These are phyloP conservation scores for Macrolepiota fuliginosa DNA, from an alignment of 768 basidiomycete genomes.

Conservation along the genomic window DNA sequence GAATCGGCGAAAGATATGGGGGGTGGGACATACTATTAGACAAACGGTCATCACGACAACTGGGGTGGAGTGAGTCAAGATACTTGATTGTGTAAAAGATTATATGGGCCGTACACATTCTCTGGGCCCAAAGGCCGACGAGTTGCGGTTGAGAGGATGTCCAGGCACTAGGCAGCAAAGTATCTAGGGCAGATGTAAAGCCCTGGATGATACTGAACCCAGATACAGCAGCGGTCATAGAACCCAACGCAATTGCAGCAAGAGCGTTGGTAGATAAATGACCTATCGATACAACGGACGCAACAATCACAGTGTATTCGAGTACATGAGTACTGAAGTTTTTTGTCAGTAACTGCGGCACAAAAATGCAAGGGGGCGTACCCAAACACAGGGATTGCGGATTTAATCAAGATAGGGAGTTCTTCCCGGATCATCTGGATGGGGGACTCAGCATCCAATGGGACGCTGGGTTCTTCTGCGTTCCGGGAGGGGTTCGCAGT, in stretches of 20 bases:
- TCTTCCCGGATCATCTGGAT: too few relatives aligned
- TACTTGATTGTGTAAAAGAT: not conserved
- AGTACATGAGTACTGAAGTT: slow-evolving; percentile 66
- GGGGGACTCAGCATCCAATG: too few relatives aligned
- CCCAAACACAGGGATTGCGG: too few relatives aligned
- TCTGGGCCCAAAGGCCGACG: slow-evolving; percentile 88
- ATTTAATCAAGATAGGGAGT: too few relatives aligned
- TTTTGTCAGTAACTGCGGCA: too few relatives aligned
- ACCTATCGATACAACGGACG: slow-evolving; percentile 84
- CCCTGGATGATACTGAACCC: slow-evolving; percentile 82
- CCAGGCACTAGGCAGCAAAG: slow-evolving; percentile 93
- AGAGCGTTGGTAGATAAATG: slow-evolving; percentile 89
- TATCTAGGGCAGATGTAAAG: slow-evolving; percentile 84
- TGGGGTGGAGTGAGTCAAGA: slow-evolving; percentile 21
- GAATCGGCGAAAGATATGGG: slow-evolving; percentile 9
- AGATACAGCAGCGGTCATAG: slow-evolving; percentile 72
- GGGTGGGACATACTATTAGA: slow-evolving; percentile 51
- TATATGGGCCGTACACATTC: slow-evolving; percentile 63
- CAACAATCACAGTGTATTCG: slow-evolving; percentile 84
- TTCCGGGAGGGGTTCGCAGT: too few relatives aligned
- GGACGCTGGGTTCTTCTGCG: too few relatives aligned
- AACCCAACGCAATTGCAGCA: slow-evolving; percentile 75
- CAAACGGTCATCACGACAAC: slow-evolving; percentile 58
- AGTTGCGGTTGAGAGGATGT: slow-evolving; percentile 81
- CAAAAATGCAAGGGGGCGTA: too few relatives aligned